Percentiles rank a stretch among this genome's conserved stretches.
Conservation (phyloP, 2,329 filamentous ascomycete species). For the Davidsoniella virescens region DNA sequence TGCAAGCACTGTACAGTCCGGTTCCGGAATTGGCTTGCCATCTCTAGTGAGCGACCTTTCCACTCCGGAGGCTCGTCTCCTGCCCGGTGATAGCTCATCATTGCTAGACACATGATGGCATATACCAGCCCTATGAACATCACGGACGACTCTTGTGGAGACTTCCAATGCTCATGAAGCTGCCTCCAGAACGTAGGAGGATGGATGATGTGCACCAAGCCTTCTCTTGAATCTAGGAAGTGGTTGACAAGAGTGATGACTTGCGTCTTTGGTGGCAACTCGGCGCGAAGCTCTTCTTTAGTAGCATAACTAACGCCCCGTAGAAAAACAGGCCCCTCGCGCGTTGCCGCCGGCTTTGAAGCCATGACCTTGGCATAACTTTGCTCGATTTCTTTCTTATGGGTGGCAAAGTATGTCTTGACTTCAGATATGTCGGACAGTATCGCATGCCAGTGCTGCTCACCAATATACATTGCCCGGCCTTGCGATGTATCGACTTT, state of each 20-base stretch:
- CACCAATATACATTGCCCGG: conserved; percentile 67
- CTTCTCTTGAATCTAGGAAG: conserved; percentile 74
- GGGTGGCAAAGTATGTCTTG: conserved; percentile 70
- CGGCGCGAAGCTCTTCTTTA: conserved; percentile 60
- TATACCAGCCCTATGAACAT: conserved; percentile 70
- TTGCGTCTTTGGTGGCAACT: conserved; percentile 64
- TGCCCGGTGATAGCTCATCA: conserved; percentile 64
- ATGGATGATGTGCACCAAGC: conserved; percentile 59
- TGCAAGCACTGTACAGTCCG: conserved; percentile 65
- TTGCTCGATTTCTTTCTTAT: conserved; percentile 78
- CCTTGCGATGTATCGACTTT: conserved; percentile 64
- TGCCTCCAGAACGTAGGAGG: conserved; percentile 71
- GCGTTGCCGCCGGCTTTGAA: conserved; percentile 42
- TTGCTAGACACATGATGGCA: conserved; percentile 57
- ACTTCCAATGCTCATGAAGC: conserved; percentile 49
- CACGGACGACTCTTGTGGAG: conserved; percentile 53
- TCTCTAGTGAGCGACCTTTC: conserved; percentile 45
- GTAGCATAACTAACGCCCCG: conserved; percentile 58
- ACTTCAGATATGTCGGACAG: conserved; percentile 78
- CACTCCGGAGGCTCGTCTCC: conserved; percentile 69
- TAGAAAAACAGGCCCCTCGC: conserved; percentile 58
- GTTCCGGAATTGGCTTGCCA: conserved; percentile 48
- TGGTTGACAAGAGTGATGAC: conserved; percentile 74
- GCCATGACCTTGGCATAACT: conserved; percentile 63
- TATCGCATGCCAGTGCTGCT: conserved; percentile 70